phyloP scores from a whole-genome alignment of 2,329 filamentous ascomycete species.

The Kalaharituber pfeilii region DNA sequence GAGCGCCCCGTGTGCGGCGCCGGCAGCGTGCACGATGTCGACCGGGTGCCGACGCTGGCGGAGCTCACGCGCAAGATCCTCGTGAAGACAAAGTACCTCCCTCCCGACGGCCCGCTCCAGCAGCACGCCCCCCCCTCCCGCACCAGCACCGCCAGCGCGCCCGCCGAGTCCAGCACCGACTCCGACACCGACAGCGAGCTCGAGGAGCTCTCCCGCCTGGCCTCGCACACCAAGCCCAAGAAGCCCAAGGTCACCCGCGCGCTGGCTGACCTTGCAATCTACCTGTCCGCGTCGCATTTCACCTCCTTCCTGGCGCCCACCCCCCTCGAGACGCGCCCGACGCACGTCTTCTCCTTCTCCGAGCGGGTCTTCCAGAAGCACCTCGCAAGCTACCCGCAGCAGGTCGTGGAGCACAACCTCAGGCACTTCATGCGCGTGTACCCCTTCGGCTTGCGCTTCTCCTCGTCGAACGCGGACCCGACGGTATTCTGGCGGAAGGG shows the following conservation, averaged over 20 bases:
- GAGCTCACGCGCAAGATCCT: constrained; percentile 65
- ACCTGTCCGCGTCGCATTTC: constrained; percentile 21
- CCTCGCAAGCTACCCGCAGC: constrained; percentile 34
- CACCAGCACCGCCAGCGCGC: not conserved
- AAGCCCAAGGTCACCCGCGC: constrained; percentile 20
- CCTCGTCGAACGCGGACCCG: constrained; percentile 47
- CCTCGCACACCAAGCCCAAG: constrained; percentile 15
- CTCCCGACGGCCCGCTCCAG: constrained; percentile 7
- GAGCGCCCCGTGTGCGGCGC: constrained; percentile 37
- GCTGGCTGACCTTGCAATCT: constrained; percentile 20
- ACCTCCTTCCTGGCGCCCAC: constrained; percentile 12
- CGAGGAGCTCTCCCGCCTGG: constrained; percentile 7
- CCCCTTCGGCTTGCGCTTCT: constrained; percentile 44
- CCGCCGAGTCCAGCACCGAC: constrained; percentile 1
- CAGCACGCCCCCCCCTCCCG: not conserved
- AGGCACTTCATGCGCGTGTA: constrained; percentile 48
- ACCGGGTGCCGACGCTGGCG: constrained; percentile 46
- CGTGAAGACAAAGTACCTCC: constrained; percentile 43
- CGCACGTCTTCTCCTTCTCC: constrained; percentile 47
- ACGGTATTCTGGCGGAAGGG: constrained; percentile 46
- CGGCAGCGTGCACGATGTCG: constrained; percentile 33
- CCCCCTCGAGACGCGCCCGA: constrained; percentile 37
- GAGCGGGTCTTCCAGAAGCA: constrained; percentile 41
- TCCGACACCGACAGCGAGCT: constrained; percentile 12
- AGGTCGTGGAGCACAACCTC: constrained; percentile 45